These are phyloP conservation scores for Metroxylon sagu DNA, from an alignment of 176 grass and related monocot genomes.

Conservation along the genomic window DNA sequence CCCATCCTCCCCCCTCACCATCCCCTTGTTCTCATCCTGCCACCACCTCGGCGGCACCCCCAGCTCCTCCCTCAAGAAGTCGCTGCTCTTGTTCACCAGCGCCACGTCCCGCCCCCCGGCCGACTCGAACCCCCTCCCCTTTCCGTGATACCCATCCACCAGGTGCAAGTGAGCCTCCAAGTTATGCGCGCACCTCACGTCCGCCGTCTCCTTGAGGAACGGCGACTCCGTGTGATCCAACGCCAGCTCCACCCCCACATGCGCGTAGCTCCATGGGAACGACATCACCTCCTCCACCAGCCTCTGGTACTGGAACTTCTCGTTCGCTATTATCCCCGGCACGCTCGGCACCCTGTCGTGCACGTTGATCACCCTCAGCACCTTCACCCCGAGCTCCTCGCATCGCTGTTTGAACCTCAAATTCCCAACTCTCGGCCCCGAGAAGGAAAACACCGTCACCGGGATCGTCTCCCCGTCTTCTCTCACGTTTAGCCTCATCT, in stretches of 20 bases:
- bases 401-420: conserved; percentile 54
- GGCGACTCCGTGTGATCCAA: conserved; percentile 72
- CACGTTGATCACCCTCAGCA: conserved; percentile 70
- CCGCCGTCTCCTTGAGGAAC: conserved; percentile 70
- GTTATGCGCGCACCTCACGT: conserved; percentile 52
- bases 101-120: conserved; percentile 57
- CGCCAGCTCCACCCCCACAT: conserved; percentile 64
- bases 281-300: conserved; percentile 27
- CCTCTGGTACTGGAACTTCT: conserved; percentile 35
- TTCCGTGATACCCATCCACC: conserved; percentile 74
- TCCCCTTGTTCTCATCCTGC: conserved; percentile 87
- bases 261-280: conserved; percentile 58
- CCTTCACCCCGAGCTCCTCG: conserved; percentile 56
- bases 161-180: conserved; percentile 79
- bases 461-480: conserved; percentile 11
- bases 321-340: conserved; percentile 69
- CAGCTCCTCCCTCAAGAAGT: conserved; percentile 69
- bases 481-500: conserved; percentile 27
- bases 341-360: conserved; percentile 68
- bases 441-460: conserved; percentile 66
- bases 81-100: conserved; percentile 69
- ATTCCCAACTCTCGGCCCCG: conserved; percentile 69
- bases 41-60: conserved; percentile 55
- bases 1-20: conserved; percentile 43
- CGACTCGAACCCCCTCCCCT: conserved; percentile 43